Evolutionary conservation across 805 yeast genomes (phyloP).

Genomic region (Huiozyma naganishii): DNA sequence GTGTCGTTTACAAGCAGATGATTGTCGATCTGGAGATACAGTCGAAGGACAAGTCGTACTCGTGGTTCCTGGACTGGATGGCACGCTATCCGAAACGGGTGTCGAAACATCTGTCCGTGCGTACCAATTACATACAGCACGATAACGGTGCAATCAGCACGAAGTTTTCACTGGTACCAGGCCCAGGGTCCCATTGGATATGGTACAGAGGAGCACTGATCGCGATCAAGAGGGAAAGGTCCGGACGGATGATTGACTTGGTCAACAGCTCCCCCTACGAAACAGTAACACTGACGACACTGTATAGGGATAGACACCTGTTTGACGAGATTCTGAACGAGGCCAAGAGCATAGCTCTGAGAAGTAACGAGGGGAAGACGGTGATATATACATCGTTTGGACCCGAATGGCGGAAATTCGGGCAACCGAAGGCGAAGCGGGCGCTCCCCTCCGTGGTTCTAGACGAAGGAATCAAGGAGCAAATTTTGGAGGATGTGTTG

Average conservation of each 20-base stretch:
- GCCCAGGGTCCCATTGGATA: conserved; percentile 90
- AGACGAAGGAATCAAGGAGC: conserved; percentile 62
- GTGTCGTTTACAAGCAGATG: conserved; percentile 68
- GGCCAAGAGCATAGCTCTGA: conserved; percentile 75
- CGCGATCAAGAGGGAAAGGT: conserved; percentile 80
- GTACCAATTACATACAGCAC: conserved; percentile 76
- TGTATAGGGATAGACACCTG: conserved; percentile 67
- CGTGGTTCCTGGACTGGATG: conserved; percentile 97
- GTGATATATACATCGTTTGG: conserved; percentile 93
- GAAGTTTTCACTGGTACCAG: conserved; percentile 85
- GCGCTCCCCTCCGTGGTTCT: conserved; percentile 75
- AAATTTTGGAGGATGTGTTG: conserved; percentile 56
- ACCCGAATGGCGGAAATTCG: conserved; percentile 98
- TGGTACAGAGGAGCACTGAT: conserved; percentile 80
- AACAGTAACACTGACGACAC: conserved; percentile 86
- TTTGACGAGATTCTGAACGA: conserved; percentile 66
- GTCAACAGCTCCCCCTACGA: conserved; percentile 91
- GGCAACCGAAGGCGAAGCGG: conserved; percentile 85
- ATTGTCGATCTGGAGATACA: conserved; percentile 89
- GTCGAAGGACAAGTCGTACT: conserved; percentile 82
- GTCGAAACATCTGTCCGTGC: conserved; percentile 81
- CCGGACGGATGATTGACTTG: conserved; percentile 79
- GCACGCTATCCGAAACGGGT: conserved; percentile 62
- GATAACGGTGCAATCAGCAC: conserved; percentile 87
- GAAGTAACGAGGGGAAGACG: conserved; percentile 82